Base-by-base conservation (phyloP, 2,329 filamentous ascomycete genomes). In the Alternaria novae-zelandiae region DNA sequence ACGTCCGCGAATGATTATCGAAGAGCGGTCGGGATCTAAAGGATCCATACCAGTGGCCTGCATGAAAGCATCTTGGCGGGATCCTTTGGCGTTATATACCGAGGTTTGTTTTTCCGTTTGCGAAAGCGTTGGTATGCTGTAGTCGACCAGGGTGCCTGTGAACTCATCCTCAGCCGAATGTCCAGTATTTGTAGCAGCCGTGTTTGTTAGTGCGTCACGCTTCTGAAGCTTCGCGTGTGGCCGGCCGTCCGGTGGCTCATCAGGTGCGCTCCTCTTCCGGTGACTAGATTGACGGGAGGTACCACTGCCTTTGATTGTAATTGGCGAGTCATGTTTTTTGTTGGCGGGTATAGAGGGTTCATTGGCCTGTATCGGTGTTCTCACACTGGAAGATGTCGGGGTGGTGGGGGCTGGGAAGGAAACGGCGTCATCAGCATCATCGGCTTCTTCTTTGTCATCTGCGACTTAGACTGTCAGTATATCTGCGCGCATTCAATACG, bases 91-190 rank as follows among this genome's bases (percentile, higher is more conserved):
- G 9, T 30, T 44, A 43, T 61, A 41, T 6, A 26, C 12, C 8
- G 36, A 36, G 43, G 36, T 56, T 53, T 54, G 45, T n/a, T 3
- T 17, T 25, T 12, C 17, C 32, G 61, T 69, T 67, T 68, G 69
- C 45, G 60, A 54, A 8, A 11, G 55, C 41, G 43, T 56, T 28
- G 57, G 30, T 44, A 44, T 45, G 10, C 15, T 12, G 57, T 49
- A 36, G 60, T 54, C 62, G 53, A 64, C 47, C 30, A 46, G 17
- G 26, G 65, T 67, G 50, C 59, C 61, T 49, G 59, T 64, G 17
- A 21, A 26, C 13, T n/a, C 36, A 43, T 55, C 54, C 25, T 36
- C 47, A 41, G 25, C 54, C 11, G 11, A 43, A 12, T 41, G 12
- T 20, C n/a, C 47, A 36, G 13, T 41, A 41, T 5, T 55, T 43